Conservation (phyloP, 2,329 filamentous ascomycete genomes). For the Penicillium sp. region DNA sequence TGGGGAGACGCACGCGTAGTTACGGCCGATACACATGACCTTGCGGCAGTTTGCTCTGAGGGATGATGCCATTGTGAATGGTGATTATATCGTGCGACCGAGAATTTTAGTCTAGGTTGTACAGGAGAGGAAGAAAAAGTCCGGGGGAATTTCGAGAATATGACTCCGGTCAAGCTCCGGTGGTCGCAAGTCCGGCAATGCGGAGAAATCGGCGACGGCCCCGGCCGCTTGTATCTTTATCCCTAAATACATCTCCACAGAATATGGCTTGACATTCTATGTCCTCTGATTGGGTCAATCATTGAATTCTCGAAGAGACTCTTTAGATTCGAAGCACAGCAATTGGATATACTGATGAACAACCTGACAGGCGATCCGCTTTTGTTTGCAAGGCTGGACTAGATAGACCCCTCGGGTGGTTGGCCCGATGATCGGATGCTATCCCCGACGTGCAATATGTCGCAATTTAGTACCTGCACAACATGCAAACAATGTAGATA, state of each 20-base stretch:
- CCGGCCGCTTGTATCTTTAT: slow-evolving; percentile 15
- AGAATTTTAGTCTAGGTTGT: not conserved
- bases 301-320: not conserved
- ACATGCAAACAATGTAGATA: not conserved
- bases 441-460: not conserved
- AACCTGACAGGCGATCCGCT: not conserved
- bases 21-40: slow-evolving; percentile 90
- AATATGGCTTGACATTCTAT: not conserved
- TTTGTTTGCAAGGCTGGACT: not conserved
- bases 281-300: not conserved
- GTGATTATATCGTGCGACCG: slow-evolving; percentile 27
- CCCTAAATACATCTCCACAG: not conserved
- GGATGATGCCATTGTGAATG: slow-evolving; percentile 43
- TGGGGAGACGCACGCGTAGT: slow-evolving; percentile 75
- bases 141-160: not conserved
- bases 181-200: slow-evolving; percentile 7
- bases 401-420: not conserved
- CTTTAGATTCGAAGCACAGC: not conserved
- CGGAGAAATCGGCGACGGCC: slow-evolving; percentile 23
- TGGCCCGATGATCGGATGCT: not conserved
- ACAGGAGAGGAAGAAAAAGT: not conserved
- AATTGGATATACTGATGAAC: not conserved
- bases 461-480: not conserved
- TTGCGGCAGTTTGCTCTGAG: slow-evolving; percentile 61
- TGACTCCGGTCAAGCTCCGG: slow-evolving; percentile 18